A percentile compares a stretch with the other conserved stretches of the same genome.
These are phyloP conservation scores for Pleurotus sapidus DNA, from an alignment of 768 basidiomycete genomes.

Conservation along the genomic window DNA sequence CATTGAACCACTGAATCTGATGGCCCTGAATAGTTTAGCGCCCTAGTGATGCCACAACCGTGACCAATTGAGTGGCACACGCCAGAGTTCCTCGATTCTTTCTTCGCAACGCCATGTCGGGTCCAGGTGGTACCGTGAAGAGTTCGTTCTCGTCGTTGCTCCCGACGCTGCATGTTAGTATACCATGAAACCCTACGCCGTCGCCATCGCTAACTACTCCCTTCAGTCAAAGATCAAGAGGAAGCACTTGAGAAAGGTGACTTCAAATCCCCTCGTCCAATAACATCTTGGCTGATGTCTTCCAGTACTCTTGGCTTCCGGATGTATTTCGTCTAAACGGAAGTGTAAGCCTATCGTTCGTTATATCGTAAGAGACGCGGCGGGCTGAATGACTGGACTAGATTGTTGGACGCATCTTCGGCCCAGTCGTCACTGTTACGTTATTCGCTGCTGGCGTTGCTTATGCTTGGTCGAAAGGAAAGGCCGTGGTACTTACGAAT, in stretches of 20 bases:
- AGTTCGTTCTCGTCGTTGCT: conserved; percentile 3
- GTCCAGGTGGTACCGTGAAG: conserved; percentile 2
- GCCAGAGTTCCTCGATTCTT: no score
- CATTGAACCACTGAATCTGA: no score
- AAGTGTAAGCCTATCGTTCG: conserved; percentile 49
- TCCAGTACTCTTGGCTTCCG: conserved; percentile 84
- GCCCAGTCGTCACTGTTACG: conserved; percentile 84
- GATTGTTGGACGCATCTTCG: conserved; percentile 70
- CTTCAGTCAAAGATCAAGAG: conserved; percentile 41
- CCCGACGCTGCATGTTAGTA: neutral
- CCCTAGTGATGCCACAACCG: no score
- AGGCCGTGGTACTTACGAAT: conserved; percentile 66
- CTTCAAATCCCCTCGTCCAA: neutral
- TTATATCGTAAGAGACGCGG: no score
- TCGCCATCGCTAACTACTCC: neutral
- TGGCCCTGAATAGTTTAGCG: no score
- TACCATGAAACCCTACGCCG: no score
- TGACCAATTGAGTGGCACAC: no score
- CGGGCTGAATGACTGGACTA: conserved; percentile 21
- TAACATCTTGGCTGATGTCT: neutral
- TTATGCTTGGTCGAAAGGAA: conserved; percentile 56
- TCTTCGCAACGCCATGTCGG: neutral
- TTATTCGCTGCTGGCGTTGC: conserved; percentile 63
- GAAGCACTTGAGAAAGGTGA: conserved; percentile 50
- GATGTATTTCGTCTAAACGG: conserved; percentile 84